Evolutionary conservation across 495 filamentous ascomycete species (phyloP).

Genomic region (Penicillium samsonianum): DNA sequence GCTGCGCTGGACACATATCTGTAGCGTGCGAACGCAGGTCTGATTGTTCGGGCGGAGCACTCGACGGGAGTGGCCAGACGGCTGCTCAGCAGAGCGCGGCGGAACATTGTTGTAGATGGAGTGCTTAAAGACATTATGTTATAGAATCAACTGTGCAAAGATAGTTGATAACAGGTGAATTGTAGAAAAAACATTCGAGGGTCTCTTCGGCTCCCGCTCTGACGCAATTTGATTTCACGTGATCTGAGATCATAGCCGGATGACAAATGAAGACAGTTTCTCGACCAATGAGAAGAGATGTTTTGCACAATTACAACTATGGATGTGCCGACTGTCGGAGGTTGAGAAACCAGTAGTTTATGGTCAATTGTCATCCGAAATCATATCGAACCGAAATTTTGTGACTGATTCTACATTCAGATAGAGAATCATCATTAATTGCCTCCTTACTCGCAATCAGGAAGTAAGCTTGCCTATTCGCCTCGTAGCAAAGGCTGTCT

Average conservation of each 20-base stretch:
- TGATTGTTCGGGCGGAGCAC: constrained; percentile 28
- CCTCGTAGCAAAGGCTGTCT: neutral
- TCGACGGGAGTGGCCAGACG: constrained; percentile 35
- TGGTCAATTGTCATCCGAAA: constrained; percentile 2
- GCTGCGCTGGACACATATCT: constrained; percentile 42
- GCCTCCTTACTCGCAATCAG: too few relatives aligned
- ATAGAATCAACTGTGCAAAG: neutral
- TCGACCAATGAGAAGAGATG: constrained; percentile 29
- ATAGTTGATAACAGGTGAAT: constrained; percentile 15
- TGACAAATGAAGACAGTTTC: constrained; percentile 33
- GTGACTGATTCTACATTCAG: neutral
- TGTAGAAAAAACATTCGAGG: constrained; percentile 12
- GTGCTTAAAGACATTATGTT: constrained; percentile 36
- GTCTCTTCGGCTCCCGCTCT: constrained; percentile 26
- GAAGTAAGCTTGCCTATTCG: too few relatives aligned
- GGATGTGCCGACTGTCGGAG: constrained; percentile 20
- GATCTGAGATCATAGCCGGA: constrained; percentile 20
- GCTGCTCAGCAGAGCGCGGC: constrained; percentile 31
- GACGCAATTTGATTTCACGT: constrained; percentile 45
- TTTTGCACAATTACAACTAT: constrained; percentile 21
- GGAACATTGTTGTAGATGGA: constrained; percentile 40
- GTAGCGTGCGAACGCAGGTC: constrained; percentile 34
- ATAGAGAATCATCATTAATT: neutral
- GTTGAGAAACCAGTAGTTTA: constrained; percentile 1
- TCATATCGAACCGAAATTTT: neutral